phyloP scores from a whole-genome alignment of 257 asterid genomes.

The Anisodus tanguticus region DNA sequence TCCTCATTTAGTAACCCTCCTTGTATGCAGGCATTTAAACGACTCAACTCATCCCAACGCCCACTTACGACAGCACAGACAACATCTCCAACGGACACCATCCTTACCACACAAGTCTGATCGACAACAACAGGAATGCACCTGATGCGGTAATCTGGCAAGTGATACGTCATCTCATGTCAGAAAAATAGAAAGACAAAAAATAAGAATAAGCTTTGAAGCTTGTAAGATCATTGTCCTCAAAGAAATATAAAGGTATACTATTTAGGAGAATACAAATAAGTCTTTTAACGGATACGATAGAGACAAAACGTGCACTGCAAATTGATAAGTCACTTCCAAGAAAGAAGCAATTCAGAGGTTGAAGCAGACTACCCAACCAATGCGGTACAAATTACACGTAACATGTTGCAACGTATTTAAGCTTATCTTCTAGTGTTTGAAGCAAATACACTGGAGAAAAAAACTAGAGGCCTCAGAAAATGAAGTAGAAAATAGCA shows the following conservation, averaged over 20 bases:
- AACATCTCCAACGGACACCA: conserved; percentile 85
- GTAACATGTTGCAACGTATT: too few species aligned
- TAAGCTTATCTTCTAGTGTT: too few species aligned
- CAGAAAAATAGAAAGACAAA: neutral
- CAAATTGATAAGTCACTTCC: neutral
- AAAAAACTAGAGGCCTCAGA: too few species aligned
- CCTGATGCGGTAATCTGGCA: conserved; percentile 82
- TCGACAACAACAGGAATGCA: conserved; percentile 86
- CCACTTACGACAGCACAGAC: conserved; percentile 87
- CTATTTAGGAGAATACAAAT: neutral
- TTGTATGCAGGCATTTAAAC: conserved; percentile 74
- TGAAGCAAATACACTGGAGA: too few species aligned
- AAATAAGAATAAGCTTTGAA: neutral
- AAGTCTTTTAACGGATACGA: too few species aligned
- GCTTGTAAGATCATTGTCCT: neutral
- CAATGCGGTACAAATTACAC: too few species aligned
- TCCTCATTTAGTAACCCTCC: conserved; percentile 73
- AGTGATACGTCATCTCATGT: neutral
- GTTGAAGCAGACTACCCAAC: too few species aligned
- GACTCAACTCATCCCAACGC: conserved; percentile 71
- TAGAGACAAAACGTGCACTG: neutral
- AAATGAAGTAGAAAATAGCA: too few species aligned
- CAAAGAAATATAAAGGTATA: neutral
- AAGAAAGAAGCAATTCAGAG: neutral
- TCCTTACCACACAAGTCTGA: conserved; percentile 53